phyloP scores from a whole-genome alignment of 306 rosid genomes.

The Quercus variabilis region DNA sequence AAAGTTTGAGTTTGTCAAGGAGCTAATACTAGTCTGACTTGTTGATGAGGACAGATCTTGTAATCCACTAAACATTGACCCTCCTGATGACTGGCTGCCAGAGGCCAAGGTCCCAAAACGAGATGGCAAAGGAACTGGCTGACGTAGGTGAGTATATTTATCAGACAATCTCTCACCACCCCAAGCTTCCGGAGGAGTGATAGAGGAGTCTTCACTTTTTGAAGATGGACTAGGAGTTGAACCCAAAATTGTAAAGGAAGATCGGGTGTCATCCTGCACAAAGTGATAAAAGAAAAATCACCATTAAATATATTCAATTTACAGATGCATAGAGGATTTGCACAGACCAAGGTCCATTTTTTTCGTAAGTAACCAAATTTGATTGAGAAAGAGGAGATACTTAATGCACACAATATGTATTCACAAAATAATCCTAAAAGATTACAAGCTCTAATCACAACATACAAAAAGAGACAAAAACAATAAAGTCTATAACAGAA shows the following conservation, averaged over 20 bases:
- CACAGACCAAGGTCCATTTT: neutral
- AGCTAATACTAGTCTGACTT: conserved; percentile 34
- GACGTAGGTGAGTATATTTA: conserved; percentile 55
- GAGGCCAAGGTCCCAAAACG: conserved; percentile 64
- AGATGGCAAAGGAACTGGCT: conserved; percentile 58
- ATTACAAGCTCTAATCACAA: no score
- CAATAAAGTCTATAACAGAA: no score
- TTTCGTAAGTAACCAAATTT: no score
- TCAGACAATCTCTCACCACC: conserved; percentile 93
- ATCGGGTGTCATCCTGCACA: conserved; percentile 67
- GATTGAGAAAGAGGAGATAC: no score
- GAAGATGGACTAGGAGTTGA: conserved; percentile 73
- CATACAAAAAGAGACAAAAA: no score
- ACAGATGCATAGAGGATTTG: neutral
- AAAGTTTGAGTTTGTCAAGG: conserved; percentile 50
- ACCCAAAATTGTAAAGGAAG: conserved; percentile 59
- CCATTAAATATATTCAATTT: conserved; percentile 6
- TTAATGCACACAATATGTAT: no score
- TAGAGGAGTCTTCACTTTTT: conserved; percentile 74
- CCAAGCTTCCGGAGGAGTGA: conserved; percentile 99
- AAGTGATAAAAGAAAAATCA: neutral
- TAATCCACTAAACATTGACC: conserved; percentile 59
- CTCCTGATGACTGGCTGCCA: conserved; percentile 66
- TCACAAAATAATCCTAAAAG: no score
- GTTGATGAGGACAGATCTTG: conserved; percentile 62